A percentile compares a stretch with the other conserved stretches of the same genome.
Evolutionary conservation across 2,329 filamentous ascomycete genomes (phyloP).

Genomic region (Didymella arachidicola): DNA sequence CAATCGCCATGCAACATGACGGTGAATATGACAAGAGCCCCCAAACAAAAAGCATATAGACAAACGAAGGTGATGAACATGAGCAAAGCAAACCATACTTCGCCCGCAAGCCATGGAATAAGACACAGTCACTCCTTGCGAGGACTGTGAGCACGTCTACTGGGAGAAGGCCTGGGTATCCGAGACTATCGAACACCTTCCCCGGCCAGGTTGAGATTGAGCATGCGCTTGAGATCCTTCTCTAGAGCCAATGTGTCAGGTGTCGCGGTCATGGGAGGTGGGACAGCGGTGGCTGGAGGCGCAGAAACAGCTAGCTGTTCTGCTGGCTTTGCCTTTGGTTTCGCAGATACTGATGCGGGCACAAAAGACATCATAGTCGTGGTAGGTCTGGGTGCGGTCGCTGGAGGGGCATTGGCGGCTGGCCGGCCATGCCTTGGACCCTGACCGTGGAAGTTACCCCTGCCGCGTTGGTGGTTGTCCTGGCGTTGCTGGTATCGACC

Average conservation of each 20-base stretch:
- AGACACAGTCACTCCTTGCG: constrained; percentile 18
- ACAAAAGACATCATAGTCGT: constrained; percentile 46
- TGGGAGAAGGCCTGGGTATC: constrained; percentile 17
- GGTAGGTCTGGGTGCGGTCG: constrained; percentile 31
- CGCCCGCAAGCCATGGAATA: constrained; percentile 38
- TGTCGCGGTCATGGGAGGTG: constrained; percentile 28
- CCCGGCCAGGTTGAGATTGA: constrained; percentile 41
- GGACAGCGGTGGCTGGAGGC: constrained; percentile 24
- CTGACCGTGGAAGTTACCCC: constrained; percentile 23
- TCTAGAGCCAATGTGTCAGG: constrained; percentile 41
- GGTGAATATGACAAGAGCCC: background rate
- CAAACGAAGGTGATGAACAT: constrained; percentile 29
- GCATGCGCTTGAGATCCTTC: constrained; percentile 48
- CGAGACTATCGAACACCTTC: constrained; percentile 36
- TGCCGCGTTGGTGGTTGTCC: constrained; percentile 32
- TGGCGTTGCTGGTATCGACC: constrained; percentile 38
- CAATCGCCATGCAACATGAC: constrained; percentile 30
- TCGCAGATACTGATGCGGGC: constrained; percentile 48
- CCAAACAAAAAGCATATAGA: constrained; percentile 29
- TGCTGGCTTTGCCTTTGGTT: constrained; percentile 30
- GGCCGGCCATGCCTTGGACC: constrained; percentile 25
- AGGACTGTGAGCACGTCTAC: background rate
- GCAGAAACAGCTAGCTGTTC: constrained; percentile 34
- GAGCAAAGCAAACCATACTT: constrained; percentile 25
- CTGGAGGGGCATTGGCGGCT: constrained; percentile 22